These are phyloP conservation scores for Paramecium biaurelia DNA, from an alignment of 73 alveolate species.

Conservation along the genomic window DNA sequence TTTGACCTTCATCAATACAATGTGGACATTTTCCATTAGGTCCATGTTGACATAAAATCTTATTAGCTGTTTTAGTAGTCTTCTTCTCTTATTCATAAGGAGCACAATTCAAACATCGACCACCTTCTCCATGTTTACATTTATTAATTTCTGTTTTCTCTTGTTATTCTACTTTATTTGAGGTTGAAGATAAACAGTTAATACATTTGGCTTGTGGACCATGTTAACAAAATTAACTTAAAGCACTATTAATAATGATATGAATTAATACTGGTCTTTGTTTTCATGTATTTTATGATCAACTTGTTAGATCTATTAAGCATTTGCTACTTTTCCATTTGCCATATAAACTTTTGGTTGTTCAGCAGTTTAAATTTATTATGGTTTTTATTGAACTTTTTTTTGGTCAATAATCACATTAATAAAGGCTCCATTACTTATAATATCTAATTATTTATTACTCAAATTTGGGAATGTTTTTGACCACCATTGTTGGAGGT, in stretches of 20 bases:
- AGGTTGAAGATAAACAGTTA: not conserved
- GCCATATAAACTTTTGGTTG: constrained; percentile 30
- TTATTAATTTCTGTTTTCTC: not conserved
- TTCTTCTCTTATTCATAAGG: constrained; percentile 60
- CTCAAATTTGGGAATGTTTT: constrained; percentile 39
- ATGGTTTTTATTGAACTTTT: not conserved
- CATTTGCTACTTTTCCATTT: not conserved
- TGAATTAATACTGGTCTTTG: constrained; percentile 3
- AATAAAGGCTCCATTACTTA: not conserved
- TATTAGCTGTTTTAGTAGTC: constrained; percentile 33
- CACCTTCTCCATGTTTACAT: constrained; percentile 82
- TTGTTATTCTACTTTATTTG: not conserved
- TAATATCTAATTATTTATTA: not conserved
- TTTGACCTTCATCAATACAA: constrained; percentile 85
- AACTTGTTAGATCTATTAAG: not conserved
- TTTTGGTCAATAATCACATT: not conserved
- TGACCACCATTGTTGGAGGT: not conserved
- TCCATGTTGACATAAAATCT: constrained; percentile 79
- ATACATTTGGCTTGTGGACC: constrained; percentile 44
- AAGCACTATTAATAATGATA: not conserved
- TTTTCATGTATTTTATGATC: constrained; percentile 31
- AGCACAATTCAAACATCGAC: constrained; percentile 69
- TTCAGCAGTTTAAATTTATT: not conserved
- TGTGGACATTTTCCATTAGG: constrained; percentile 91
- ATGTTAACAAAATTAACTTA: not conserved